A percentile compares a stretch with the other conserved stretches of the same genome.
phyloP scores from a whole-genome alignment of 176 grass and related monocot species.

The Bonia amplexicaulis region DNA sequence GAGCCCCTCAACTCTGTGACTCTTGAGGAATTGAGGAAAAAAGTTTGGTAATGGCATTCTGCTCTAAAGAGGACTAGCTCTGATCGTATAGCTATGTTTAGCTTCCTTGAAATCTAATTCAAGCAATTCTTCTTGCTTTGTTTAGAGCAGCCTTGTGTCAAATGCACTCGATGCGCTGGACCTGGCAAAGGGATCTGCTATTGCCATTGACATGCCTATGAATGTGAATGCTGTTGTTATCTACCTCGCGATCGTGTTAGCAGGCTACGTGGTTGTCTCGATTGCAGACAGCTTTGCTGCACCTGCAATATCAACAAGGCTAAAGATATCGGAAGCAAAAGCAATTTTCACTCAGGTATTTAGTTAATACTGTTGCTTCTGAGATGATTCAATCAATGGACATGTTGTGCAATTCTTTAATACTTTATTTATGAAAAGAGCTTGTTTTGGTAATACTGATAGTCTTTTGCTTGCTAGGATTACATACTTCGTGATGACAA shows the following conservation, averaged over 20 bases:
- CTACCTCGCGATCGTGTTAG: slow-evolving; percentile 82
- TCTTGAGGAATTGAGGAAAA: slow-evolving; percentile 61
- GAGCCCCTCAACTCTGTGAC: slow-evolving; percentile 60
- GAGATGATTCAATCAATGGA: background rate
- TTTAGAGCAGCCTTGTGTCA: slow-evolving; percentile 62
- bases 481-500: slow-evolving; percentile 86
- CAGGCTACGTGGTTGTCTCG: slow-evolving; percentile 81
- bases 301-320: slow-evolving; percentile 66
- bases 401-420: background rate
- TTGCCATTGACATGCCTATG: slow-evolving; percentile 98
- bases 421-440: slow-evolving; percentile 3
- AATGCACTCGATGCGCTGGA: slow-evolving; percentile 70
- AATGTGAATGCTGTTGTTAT: slow-evolving; percentile 71
- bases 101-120: background rate
- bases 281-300: slow-evolving; percentile 98
- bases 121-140: background rate
- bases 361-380: background rate
- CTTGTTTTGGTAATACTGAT: slow-evolving; percentile 3
- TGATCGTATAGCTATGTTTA: background rate
- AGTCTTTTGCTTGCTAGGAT: slow-evolving; percentile 58
- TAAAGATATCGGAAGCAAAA: slow-evolving; percentile 85
- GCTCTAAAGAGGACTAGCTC: background rate
- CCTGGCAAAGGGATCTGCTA: slow-evolving; percentile 79
- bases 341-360: slow-evolving; percentile 97
- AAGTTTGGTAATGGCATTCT: slow-evolving; percentile 67